Evolutionary conservation across 768 basidiomycete genomes (phyloP), one percentile per base, ranked within the genome.

Genomic region (Hygrocybe coccinea): DNA sequence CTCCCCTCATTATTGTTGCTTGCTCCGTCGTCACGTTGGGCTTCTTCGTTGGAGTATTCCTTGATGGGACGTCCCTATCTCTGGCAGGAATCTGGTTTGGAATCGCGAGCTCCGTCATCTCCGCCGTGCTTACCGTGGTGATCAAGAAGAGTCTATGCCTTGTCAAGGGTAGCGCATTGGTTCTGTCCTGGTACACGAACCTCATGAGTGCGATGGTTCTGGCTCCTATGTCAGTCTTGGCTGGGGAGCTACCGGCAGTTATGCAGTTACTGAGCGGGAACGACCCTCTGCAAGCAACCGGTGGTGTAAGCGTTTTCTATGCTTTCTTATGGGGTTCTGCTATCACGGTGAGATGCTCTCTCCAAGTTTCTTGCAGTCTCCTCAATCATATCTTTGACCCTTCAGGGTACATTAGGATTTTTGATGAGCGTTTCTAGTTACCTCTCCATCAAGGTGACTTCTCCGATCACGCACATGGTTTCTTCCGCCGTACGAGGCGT

Each of bases 381-480:
- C 29, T 22, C 43, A 6, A 45, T 51, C 35, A 22, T 55, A 33
- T 21, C 59, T 24, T 29, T 12, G 6, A 7, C 57, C 48, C 24
- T 21, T 15, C 54, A 93, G 90, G 94, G 94, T 33, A 73, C 80
- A 15, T 74, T 97, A 51, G 95, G 95, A 9, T 98, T 97, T 79
- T 73, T 95, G 62, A 97, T 98, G 83, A 91, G 89, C 72, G 82
- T 98, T 52, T 94, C 95, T 9, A 91, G 90, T 59, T 74, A 95
- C 58, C 78, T 98, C 29, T 94, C 91, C 22, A 97, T 98, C 77
- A 95, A 98, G 70, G 89, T 97, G 58, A 98, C 95, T 7, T 95
- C 93, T 1, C 95, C 95, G 12, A 93, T 97, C 67, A 95, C 95
- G 2, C 95, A 98, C 70, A 98, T 97, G 95, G 76, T 97, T 24